These are phyloP conservation scores for Epipyxis sp. DNA, from an alignment of 108 stramenopile genomes.

Conservation along the genomic window DNA sequence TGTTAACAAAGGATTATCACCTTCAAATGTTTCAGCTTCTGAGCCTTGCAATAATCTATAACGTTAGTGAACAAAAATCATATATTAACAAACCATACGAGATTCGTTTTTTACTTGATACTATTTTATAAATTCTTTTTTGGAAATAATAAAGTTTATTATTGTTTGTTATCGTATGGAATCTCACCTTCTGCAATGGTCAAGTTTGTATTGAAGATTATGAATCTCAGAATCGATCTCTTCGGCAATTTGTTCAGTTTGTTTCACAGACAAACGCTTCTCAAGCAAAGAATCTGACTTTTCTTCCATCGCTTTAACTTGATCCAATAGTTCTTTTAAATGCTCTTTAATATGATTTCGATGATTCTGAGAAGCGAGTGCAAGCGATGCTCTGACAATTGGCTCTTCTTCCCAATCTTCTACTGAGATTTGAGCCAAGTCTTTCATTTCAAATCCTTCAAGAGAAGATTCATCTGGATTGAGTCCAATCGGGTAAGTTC, in stretches of 20 bases:
- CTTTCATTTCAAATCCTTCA: not conserved
- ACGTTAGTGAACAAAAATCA: too few relatives aligned
- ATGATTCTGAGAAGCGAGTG: not conserved
- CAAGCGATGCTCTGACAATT: not conserved
- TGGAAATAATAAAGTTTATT: too few relatives aligned
- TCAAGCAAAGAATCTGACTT: not conserved
- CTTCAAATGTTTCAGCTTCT: not conserved
- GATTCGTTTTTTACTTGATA: too few relatives aligned
- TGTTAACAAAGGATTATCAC: not conserved
- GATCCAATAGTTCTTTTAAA: not conserved
- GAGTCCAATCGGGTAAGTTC: not conserved
- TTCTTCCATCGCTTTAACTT: not conserved
- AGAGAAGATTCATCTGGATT: too few relatives aligned
- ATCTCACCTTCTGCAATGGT: not conserved
- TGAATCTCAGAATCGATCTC: not conserved
- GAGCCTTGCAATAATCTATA: not conserved
- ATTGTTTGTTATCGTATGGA: too few relatives aligned
- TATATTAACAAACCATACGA: too few relatives aligned
- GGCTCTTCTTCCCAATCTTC: not conserved
- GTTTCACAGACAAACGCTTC: not conserved
- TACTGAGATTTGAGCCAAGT: not conserved
- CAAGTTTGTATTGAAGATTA: slow-evolving; percentile 13
- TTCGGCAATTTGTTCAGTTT: not conserved
- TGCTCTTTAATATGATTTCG: not conserved
- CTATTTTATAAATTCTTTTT: too few relatives aligned